Base-by-base conservation (phyloP, 257 asterid species). In the Nicotiana otophora region DNA sequence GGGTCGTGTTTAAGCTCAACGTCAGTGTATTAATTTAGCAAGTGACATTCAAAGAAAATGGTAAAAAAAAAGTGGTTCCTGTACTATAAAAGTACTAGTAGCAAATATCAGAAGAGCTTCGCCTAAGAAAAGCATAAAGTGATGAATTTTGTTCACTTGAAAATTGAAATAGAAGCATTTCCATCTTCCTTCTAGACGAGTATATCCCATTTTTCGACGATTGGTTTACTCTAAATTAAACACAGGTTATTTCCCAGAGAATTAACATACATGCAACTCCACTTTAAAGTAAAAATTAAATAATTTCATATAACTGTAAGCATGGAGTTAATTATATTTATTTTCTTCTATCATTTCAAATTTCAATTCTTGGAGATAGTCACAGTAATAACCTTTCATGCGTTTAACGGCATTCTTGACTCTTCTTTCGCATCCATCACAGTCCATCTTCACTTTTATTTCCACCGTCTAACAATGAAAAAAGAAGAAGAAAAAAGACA, bases 361-460 rank as follows among this genome's bases (percentile, higher is more conserved):
- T 20, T 20, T 3, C 6, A 17, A 23, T 61, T 14, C 31, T 20
- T 61, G 30, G 9, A 65, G 16, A 30, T 30, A 6, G 8, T 65
- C 1, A 31, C 0, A 30, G 61, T 48, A 48, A 14, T 4, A 74
- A 92, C 98, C 97, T 94, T 85, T 91, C 89, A 94, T 94, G 86
- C 81, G 63, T 69, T 83, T 93, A 48, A 91, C 95, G 31, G 97
- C 93, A 82, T 92, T 91, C 87, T 82, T 93, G 74, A 94, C 98
- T 81, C 92, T 92, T 88, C 98, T 92, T 88, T 94, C 98, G 77
- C 98, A 94, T 70, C 98, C 98, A 86, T 94, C 98, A 82, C 98
- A 94, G 84, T 94, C 98, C 94, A 94, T 88, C 88, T 94, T 94
- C 31, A 94, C 97, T 87, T 89, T 93, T 85, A 94, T 91, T 90